Evolutionary conservation across 1,139 yeast species (phyloP).

Genomic region (Saccharomyces uvarum): DNA sequence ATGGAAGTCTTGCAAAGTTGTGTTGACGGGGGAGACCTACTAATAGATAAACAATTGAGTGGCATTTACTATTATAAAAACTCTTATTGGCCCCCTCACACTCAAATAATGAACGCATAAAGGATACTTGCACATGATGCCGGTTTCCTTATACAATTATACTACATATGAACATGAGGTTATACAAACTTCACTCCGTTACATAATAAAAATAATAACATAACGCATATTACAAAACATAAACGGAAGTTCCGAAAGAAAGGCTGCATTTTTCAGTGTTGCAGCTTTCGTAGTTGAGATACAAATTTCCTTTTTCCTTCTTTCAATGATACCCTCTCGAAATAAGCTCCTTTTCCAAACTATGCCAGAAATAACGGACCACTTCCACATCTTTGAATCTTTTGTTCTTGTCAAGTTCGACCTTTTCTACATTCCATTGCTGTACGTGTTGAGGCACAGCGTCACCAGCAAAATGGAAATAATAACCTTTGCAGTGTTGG

Average conservation of each 20-base stretch:
- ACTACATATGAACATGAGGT: not conserved
- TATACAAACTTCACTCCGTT: not conserved
- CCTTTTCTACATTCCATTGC: slow-evolving; percentile 82
- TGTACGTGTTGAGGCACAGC: slow-evolving; percentile 64
- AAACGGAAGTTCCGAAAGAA: not conserved
- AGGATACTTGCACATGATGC: not conserved
- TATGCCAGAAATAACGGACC: slow-evolving; percentile 77
- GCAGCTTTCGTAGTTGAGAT: not conserved
- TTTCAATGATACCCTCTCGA: slow-evolving; percentile 35
- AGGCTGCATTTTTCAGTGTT: not conserved
- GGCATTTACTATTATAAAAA: slow-evolving; percentile 28
- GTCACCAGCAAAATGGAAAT: slow-evolving; percentile 70
- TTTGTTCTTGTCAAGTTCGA: slow-evolving; percentile 71
- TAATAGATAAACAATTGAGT: slow-evolving; percentile 51
- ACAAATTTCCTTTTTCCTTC: not conserved
- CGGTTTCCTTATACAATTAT: not conserved
- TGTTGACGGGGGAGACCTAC: slow-evolving; percentile 48
- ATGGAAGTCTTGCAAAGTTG: slow-evolving; percentile 60
- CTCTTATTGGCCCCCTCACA: slow-evolving; percentile 12
- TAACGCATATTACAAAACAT: not conserved
- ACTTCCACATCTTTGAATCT: slow-evolving; percentile 87
- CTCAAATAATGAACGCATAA: not conserved
- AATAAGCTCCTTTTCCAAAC: slow-evolving; percentile 53
- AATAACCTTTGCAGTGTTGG: slow-evolving; percentile 78
- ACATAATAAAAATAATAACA: not conserved